Evolutionary conservation across 2,329 filamentous ascomycete genomes (phyloP).

Genomic region (Venturia carpophila): DNA sequence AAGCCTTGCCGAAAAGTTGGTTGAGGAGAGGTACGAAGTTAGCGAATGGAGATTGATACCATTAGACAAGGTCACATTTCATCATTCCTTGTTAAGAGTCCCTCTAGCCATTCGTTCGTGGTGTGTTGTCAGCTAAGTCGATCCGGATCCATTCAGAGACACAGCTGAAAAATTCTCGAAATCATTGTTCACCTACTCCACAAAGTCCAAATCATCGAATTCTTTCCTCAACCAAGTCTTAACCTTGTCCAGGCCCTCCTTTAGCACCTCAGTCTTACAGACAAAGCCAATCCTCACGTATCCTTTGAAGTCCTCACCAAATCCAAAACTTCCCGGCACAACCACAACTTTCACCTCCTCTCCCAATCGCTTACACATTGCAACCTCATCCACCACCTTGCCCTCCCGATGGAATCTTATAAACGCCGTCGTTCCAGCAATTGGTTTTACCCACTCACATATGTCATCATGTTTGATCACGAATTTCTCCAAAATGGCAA

Average conservation of each 20-base stretch:
- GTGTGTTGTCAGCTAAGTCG: too few species aligned
- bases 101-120: too few species aligned
- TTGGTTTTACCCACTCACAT: constrained; percentile 65
- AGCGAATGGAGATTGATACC: not conserved
- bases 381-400: constrained; percentile 60
- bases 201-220: constrained; percentile 44
- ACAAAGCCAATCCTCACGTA: constrained; percentile 74
- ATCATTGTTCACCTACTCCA: constrained; percentile 22
- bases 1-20: constrained; percentile 21
- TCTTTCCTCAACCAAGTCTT: constrained; percentile 49
- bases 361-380: constrained; percentile 61
- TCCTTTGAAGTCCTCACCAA: constrained; percentile 66
- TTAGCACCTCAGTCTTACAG: constrained; percentile 60
- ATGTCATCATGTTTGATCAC: constrained; percentile 55
- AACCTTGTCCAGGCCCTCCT: constrained; percentile 53
- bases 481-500: constrained; percentile 58
- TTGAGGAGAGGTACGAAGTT: constrained; percentile 18
- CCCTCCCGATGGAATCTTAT: constrained; percentile 58
- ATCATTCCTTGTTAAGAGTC: not conserved
- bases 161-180: too few species aligned
- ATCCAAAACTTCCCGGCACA: constrained; percentile 64
- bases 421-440: constrained; percentile 73
- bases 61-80: constrained; percentile 1
- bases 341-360: constrained; percentile 65
- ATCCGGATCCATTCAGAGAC: too few species aligned